These are phyloP conservation scores for Dryas integrifolia DNA, from an alignment of 331 rosid species.

Conservation along the genomic window DNA sequence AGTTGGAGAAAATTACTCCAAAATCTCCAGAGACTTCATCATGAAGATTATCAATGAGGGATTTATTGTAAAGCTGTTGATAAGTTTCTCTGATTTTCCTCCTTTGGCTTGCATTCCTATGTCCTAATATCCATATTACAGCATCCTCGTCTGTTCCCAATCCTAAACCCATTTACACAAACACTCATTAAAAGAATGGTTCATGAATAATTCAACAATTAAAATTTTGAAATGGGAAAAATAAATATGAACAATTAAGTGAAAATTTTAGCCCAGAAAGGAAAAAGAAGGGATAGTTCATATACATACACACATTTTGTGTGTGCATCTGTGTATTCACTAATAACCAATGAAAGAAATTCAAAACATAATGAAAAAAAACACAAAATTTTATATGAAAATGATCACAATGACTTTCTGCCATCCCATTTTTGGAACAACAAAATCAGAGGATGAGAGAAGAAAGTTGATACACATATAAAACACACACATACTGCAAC, in stretches of 20 bases:
- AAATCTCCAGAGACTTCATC: conserved; percentile 86
- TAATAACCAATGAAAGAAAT: not conserved
- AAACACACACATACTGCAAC: not conserved
- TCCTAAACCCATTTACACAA: conserved; percentile 44
- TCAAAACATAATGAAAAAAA: not conserved
- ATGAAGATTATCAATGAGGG: conserved; percentile 59
- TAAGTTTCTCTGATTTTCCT: conserved; percentile 67
- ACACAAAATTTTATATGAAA: too few relatives aligned
- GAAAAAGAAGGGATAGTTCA: not conserved
- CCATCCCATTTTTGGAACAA: not conserved
- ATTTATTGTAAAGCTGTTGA: conserved; percentile 67
- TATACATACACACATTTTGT: not conserved
- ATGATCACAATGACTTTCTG: not conserved
- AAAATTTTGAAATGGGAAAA: not conserved
- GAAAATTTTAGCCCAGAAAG: not conserved
- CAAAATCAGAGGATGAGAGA: not conserved
- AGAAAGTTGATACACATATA: not conserved
- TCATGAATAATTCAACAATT: not conserved
- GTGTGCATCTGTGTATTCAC: not conserved
- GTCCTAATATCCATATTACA: conserved; percentile 67
- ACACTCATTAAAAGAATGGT: not conserved
- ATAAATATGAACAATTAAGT: too few relatives aligned
- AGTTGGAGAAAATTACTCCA: conserved; percentile 45
- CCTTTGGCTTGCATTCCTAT: conserved; percentile 72
- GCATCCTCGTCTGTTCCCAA: conserved; percentile 60